A percentile compares a stretch with the other conserved stretches of the same genome.
Conservation (phyloP, 768 basidiomycete genomes). For the Tremella yokohamensis region DNA sequence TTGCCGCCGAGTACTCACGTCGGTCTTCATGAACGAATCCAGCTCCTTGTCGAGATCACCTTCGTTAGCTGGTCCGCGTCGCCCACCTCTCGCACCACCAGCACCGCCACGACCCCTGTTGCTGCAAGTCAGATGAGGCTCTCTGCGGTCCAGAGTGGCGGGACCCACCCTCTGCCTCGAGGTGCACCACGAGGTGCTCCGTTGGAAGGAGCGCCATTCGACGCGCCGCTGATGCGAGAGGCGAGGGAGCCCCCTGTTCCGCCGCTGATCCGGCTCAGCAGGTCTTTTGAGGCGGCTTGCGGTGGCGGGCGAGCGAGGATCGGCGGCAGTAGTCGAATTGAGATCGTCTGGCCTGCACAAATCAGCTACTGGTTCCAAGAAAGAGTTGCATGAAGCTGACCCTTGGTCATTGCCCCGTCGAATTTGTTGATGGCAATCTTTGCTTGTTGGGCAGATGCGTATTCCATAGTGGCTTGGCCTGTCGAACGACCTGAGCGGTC, state of each 20-base stretch:
- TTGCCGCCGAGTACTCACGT: too few species aligned
- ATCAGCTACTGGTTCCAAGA: not conserved
- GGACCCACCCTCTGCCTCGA: constrained; percentile 27
- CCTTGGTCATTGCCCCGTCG: constrained; percentile 82
- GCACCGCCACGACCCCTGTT: constrained; percentile 48
- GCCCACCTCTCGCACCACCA: constrained; percentile 46
- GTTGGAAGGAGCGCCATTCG: constrained; percentile 1
- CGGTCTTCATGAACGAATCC: constrained; percentile 54
- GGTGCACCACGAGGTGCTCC: constrained; percentile 19
- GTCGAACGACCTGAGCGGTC: constrained; percentile 91
- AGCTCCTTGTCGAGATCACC: constrained; percentile 84
- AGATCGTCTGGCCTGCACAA: constrained; percentile 42
- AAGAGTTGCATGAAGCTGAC: too few species aligned
- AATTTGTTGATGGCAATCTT: constrained; percentile 77
- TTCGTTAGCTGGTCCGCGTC: constrained; percentile 62
- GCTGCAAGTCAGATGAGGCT: constrained; percentile 53
- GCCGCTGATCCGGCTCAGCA: constrained; percentile 3
- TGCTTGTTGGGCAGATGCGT: constrained; percentile 74
- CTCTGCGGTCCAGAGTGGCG: not conserved
- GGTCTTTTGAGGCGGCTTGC: constrained; percentile 5
- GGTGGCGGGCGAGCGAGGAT: constrained; percentile 17
- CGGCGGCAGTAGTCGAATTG: constrained; percentile 38
- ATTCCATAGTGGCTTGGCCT: constrained; percentile 74
- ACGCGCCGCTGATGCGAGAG: constrained; percentile 34
- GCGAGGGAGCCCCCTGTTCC: constrained; percentile 31